Evolutionary conservation across 2,329 filamentous ascomycete species (phyloP).

Genomic region (Colletotrichum melonis): DNA sequence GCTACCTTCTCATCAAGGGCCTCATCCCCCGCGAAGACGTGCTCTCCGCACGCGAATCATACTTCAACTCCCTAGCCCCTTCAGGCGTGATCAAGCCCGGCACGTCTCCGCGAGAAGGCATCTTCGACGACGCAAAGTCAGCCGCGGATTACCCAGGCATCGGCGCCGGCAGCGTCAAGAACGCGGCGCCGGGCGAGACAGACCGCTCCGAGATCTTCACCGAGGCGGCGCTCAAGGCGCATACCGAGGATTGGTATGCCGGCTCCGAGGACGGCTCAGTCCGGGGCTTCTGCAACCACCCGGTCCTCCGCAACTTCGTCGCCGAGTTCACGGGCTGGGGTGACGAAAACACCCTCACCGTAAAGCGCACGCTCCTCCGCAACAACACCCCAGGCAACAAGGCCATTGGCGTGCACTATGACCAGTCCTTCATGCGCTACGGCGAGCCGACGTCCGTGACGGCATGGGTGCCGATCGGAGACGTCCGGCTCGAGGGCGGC

Average conservation of each 20-base stretch:
- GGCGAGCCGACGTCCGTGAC: conserved; percentile 66
- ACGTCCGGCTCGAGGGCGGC: conserved; percentile 64
- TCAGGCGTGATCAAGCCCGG: conserved; percentile 33
- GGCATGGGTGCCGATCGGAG: conserved; percentile 68
- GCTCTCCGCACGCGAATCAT: conserved; percentile 30
- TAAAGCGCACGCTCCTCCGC: conserved; percentile 60
- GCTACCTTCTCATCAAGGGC: conserved; percentile 33
- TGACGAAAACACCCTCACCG: conserved; percentile 39
- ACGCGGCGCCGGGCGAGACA: conserved; percentile 56
- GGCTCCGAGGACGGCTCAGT: conserved; percentile 39
- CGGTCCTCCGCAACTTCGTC: conserved; percentile 60
- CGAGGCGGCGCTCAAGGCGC: conserved; percentile 61
- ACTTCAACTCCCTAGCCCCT: conserved; percentile 34
- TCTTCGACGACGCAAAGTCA: conserved; percentile 39
- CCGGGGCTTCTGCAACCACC: conserved; percentile 61
- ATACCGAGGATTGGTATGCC: conserved; percentile 61
- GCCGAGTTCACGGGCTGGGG: conserved; percentile 65
- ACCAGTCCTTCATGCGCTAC: conserved; percentile 67
- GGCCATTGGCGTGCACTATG: conserved; percentile 70
- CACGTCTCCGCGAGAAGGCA: conserved; percentile 31
- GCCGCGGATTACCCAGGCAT: conserved; percentile 43
- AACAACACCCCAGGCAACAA: conserved; percentile 68
- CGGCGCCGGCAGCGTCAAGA: conserved; percentile 60
- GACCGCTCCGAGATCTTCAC: conserved; percentile 41
- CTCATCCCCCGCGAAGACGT: conserved; percentile 29